phyloP scores from a whole-genome alignment of 2,329 filamentous ascomycete species.

The Coccinonectria pachysandricola region DNA sequence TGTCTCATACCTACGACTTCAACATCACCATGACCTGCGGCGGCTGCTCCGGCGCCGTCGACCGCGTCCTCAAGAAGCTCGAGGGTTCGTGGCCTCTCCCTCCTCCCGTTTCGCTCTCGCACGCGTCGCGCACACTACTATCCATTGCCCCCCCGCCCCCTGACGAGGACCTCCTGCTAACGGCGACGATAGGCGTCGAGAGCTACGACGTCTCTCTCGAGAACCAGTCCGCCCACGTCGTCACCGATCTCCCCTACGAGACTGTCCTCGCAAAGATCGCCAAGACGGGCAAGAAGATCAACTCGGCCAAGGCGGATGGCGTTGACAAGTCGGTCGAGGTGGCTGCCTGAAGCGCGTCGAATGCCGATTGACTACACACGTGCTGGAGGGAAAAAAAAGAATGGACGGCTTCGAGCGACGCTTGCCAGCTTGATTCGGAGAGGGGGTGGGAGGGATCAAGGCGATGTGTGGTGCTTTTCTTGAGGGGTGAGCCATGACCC shows the following conservation, averaged over 20 bases:
- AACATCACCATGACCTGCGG: conserved; percentile 88
- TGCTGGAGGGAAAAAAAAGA: no score
- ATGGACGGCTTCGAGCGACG: no score
- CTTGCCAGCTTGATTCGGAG: no score
- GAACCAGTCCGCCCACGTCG: conserved; percentile 69
- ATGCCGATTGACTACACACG: no score
- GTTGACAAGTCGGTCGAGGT: conserved; percentile 42
- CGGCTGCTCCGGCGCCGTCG: conserved; percentile 90
- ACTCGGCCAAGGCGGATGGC: conserved; percentile 62
- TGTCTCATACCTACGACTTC: conserved; percentile 97
- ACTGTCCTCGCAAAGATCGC: conserved; percentile 78
- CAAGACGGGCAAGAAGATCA: conserved; percentile 93
- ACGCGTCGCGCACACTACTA: neutral
- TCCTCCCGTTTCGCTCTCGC: neutral
- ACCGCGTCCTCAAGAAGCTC: conserved; percentile 84
- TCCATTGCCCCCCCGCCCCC: conserved; percentile 1
- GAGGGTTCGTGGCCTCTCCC: conserved; percentile 50
- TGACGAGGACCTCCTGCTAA: conserved; percentile 5
- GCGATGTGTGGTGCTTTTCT: no score
- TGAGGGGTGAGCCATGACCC: no score
- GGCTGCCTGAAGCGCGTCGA: no score
- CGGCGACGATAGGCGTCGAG: conserved; percentile 58
- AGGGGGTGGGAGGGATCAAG: no score
- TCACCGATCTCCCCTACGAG: conserved; percentile 64
- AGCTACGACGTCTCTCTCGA: conserved; percentile 82